These are phyloP conservation scores for Pseudohalonectria lignicola DNA, from an alignment of 2,329 filamentous ascomycete species.

Conservation along the genomic window DNA sequence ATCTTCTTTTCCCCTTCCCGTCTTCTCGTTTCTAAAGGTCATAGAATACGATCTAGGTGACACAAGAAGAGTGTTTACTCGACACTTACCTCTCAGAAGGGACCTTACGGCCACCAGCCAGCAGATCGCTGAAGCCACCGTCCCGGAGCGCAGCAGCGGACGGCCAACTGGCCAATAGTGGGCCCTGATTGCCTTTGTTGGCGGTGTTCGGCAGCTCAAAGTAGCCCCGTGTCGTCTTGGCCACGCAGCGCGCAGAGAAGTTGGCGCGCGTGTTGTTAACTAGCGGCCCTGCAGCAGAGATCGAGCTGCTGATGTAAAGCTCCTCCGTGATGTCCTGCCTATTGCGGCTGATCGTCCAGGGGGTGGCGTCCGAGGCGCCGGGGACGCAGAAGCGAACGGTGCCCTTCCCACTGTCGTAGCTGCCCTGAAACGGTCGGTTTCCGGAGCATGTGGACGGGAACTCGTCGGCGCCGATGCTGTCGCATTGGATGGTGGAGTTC, in stretches of 20 bases:
- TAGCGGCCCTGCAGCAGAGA: background rate
- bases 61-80: too few relatives aligned
- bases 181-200: background rate
- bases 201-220: constrained; percentile 5
- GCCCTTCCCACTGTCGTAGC: background rate
- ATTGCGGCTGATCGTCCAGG: background rate
- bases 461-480: background rate
- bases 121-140: background rate
- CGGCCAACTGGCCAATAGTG: background rate
- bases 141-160: background rate
- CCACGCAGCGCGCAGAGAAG: constrained; percentile 1
- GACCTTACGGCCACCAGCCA: too few relatives aligned
- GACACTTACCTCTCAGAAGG: too few relatives aligned
- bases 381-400: constrained; percentile 1
- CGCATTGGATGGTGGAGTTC: constrained; percentile 1
- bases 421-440: background rate
- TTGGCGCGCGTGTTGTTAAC: background rate
- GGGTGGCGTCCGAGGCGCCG: background rate
- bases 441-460: background rate
- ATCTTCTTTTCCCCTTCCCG: background rate
- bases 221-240: constrained; percentile 3
- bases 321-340: background rate
- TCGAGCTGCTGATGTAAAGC: background rate
- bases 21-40: background rate
- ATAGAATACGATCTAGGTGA: background rate